Conservation (phyloP, 2,329 filamentous ascomycete species). For the Cercospora nicotianae region DNA sequence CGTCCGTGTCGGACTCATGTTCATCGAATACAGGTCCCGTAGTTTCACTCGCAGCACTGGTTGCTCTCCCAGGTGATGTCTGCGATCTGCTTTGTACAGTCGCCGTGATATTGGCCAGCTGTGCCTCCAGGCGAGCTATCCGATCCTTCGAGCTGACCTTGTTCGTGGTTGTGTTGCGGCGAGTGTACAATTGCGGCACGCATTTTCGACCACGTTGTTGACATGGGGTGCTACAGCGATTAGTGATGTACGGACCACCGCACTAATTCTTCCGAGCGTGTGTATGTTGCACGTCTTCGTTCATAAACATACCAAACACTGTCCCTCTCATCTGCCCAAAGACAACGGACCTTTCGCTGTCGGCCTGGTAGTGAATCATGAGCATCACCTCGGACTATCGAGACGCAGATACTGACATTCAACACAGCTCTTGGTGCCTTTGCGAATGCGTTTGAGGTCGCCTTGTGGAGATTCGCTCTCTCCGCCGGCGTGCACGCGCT, state of each 20-base stretch:
- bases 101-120: conserved; percentile 20
- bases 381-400: not conserved
- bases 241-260: not conserved
- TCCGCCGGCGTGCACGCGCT: not conserved
- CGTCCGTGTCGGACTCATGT: conserved; percentile 9
- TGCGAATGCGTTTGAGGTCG: conserved; percentile 30
- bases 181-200: conserved; percentile 20
- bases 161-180: conserved; percentile 6
- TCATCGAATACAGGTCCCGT: conserved; percentile 1
- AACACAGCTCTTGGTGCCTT: conserved; percentile 36
- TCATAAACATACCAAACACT: conserved; percentile 24
- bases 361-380: conserved; percentile 30
- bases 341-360: conserved; percentile 37
- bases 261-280: not conserved
- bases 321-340: conserved; percentile 28
- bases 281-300: not conserved
- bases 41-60: not conserved
- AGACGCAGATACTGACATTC: conserved; percentile 31
- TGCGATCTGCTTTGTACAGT: conserved; percentile 9
- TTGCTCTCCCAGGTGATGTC: not conserved
- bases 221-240: conserved; percentile 5
- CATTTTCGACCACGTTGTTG: conserved; percentile 11
- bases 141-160: conserved; percentile 21
- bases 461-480: not conserved
- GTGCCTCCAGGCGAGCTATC: conserved; percentile 22